Evolutionary conservation across 352 stramenopile genomes (phyloP), one percentile per base, ranked within the genome.

Genomic region (Phytopythium vexans): DNA sequence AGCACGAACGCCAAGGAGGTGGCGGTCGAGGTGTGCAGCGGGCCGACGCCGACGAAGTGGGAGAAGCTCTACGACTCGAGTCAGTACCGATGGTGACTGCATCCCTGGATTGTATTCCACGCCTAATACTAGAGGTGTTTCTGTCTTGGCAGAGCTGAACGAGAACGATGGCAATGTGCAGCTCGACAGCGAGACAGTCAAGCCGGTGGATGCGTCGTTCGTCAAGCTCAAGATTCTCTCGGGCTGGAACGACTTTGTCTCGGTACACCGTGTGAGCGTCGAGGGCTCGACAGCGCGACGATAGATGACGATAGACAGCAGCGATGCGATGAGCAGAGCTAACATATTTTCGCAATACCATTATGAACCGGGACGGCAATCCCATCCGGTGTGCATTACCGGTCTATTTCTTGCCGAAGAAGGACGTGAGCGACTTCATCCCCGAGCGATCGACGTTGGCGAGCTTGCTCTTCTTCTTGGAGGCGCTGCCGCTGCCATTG

Each of bases 361-460:
- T 10, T 9, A 34, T 49, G 43, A 27, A 49, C 38, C 11, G 8
- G 21, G 7, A 15, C 36, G 14, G 16, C 40, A 27, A n/a, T 2
- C 38, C 14, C 15, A n/a, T 6, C 11, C 0, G 27, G 12, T 1
- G 34, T 38, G 42, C n/a, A 8, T 14, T n/a, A 15, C 41, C 4
- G 8, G 27, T 38, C 54, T 77, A 85, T 34, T 94, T 92, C 54
- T 90, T 90, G 9, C 68, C 65, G 49, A 94, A 94, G 51, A 94
- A 94, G 2, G 82, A 91, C 41, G 74, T 86, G 16, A 94, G 70
- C 41, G 82, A 94, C 63, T 92, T 92, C 81, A 94, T 94, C 15
- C 84, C 81, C 8, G 75, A 68, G 44, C 78, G 70, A 39, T 91
- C 74, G 31, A 91, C 77, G 55, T 82, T 89, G 10, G 74, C 82